These are phyloP conservation scores for Cladosporium sp. DNA, from an alignment of 2,329 filamentous ascomycete species.

Conservation along the genomic window DNA sequence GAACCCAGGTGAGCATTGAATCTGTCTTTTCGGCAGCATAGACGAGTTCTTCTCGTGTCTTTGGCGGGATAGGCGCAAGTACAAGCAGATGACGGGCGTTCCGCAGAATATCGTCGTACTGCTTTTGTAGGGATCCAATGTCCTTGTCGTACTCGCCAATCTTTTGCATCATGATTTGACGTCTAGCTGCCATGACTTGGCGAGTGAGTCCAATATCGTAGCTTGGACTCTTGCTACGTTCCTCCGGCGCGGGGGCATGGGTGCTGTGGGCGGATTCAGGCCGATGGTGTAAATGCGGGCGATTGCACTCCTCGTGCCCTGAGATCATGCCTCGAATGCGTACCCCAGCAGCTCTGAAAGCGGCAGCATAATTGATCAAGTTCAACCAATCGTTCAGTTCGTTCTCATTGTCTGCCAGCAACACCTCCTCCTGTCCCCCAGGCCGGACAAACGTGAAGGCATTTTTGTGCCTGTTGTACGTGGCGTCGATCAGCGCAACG, in stretches of 20 bases:
- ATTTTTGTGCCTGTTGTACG: conserved; percentile 94
- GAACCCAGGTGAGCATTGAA: conserved; percentile 89
- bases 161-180: conserved; percentile 79
- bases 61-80: conserved; percentile 85
- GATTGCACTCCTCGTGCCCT: conserved; percentile 69
- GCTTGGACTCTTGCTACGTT: conserved; percentile 60
- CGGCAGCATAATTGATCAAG: conserved; percentile 93
- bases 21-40: conserved; percentile 80
- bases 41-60: conserved; percentile 84
- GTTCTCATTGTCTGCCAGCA: conserved; percentile 84
- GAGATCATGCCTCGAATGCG: conserved; percentile 86
- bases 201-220: conserved; percentile 70
- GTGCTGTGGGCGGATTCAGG: conserved; percentile 66
- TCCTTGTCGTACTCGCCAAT: conserved; percentile 82
- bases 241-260: conserved; percentile 71
- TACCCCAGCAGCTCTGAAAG: conserved; percentile 88
- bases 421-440: conserved; percentile 82
- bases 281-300: conserved; percentile 65
- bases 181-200: conserved; percentile 80
- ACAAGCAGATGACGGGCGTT: conserved; percentile 90
- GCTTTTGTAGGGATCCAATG: conserved; percentile 69
- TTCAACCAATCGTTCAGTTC: conserved; percentile 97
- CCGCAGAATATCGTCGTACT: conserved; percentile 78
- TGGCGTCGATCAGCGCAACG: conserved; percentile 81
- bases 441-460: conserved; percentile 89